phyloP scores from a whole-genome alignment of 2,329 filamentous ascomycete genomes.

The Ophiostoma triangulosporum region DNA sequence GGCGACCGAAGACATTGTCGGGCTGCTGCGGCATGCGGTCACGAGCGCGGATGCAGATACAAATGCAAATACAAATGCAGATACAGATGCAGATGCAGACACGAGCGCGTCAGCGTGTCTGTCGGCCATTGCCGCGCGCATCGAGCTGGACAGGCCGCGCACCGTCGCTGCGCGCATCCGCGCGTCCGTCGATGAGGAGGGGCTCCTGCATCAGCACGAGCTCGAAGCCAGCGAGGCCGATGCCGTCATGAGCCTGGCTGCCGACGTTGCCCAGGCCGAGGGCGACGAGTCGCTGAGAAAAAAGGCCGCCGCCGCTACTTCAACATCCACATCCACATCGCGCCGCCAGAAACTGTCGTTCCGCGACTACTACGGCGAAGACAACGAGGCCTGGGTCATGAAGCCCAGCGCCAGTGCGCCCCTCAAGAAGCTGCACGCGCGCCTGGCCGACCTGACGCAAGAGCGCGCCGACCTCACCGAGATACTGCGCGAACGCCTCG shows the following conservation, averaged over 20 bases:
- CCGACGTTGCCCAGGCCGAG: slow-evolving; percentile 55
- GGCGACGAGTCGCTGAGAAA: slow-evolving; percentile 22
- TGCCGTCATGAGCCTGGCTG: slow-evolving; percentile 58
- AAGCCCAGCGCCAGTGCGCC: slow-evolving; percentile 52
- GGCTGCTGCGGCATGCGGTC: slow-evolving; percentile 24
- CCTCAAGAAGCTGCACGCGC: slow-evolving; percentile 53
- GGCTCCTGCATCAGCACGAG: slow-evolving; percentile 66
- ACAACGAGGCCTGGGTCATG: slow-evolving; percentile 51
- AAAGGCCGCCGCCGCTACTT: not conserved
- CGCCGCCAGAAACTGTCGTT: slow-evolving; percentile 24
- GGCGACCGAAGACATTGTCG: slow-evolving; percentile 54
- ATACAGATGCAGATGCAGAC: not conserved
- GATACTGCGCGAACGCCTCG: slow-evolving; percentile 46
- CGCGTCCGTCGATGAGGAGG: slow-evolving; percentile 81
- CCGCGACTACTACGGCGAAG: slow-evolving; percentile 45
- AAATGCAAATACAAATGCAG: slow-evolving; percentile 2
- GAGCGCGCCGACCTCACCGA: slow-evolving; percentile 49
- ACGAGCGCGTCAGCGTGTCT: slow-evolving; percentile 17
- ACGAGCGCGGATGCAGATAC: not conserved
- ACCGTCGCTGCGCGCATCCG: slow-evolving; percentile 59
- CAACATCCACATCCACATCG: not conserved
- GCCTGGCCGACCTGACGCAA: slow-evolving; percentile 44
- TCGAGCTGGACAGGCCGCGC: slow-evolving; percentile 52
- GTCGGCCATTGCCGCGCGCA: slow-evolving; percentile 35
- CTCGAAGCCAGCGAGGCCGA: slow-evolving; percentile 59